Percentiles rank a stretch among this genome's conserved stretches.
phyloP scores from a whole-genome alignment of 257 asterid genomes.

The Solanum pennellii region DNA sequence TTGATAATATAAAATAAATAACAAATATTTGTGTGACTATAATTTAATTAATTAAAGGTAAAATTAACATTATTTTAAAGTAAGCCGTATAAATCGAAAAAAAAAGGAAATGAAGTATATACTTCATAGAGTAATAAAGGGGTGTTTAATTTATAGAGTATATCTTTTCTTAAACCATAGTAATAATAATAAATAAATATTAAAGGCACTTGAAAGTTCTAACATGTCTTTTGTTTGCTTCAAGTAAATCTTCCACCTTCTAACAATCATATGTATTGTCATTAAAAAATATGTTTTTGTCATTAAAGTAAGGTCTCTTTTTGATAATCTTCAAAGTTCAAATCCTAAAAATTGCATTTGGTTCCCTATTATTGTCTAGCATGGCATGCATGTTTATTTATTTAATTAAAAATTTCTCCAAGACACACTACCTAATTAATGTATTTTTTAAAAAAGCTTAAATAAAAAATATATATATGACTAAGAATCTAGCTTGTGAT shows the following conservation, averaged over 20 bases:
- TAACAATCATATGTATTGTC: conserved; percentile 1
- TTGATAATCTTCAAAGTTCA: background rate
- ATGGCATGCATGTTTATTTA: background rate
- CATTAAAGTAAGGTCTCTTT: background rate
- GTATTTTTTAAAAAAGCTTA: background rate
- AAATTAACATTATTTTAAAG: too few species aligned
- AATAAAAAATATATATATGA: background rate
- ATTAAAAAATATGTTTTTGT: background rate
- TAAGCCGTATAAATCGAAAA: too few species aligned
- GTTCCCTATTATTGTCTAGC: conserved; percentile 2
- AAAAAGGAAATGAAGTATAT: too few species aligned
- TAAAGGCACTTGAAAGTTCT: conserved; percentile 38
- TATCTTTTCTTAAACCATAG: background rate
- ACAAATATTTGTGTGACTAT: too few species aligned
- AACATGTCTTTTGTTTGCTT: conserved; percentile 44
- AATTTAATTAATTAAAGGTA: too few species aligned
- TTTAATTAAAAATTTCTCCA: background rate
- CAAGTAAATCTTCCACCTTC: conserved; percentile 28
- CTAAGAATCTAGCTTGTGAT: background rate
- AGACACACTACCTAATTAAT: background rate
- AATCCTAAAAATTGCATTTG: background rate
- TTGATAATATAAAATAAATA: too few species aligned
- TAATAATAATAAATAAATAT: conserved; percentile 10
- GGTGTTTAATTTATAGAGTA: background rate
- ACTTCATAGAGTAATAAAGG: background rate